Evolutionary conservation across 805 yeast genomes (phyloP), one percentile per base, ranked within the genome.

Genomic region (Yamadazyma laniorum): DNA sequence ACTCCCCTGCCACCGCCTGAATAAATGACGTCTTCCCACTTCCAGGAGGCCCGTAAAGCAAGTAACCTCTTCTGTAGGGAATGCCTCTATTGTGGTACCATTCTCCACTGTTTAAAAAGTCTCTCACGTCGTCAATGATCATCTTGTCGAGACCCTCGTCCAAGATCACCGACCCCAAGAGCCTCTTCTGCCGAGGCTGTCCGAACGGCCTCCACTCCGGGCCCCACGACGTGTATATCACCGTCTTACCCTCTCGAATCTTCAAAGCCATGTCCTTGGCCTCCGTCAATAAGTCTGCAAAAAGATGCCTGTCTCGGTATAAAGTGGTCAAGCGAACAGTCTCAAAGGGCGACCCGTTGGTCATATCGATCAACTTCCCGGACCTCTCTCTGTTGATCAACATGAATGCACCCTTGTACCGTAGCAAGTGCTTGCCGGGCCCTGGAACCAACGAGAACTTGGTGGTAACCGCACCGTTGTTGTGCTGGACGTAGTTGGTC

Each of bases 131-230:
- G 1, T 53, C 50, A 3, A 86, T 55, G 16, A 93, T 78, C 7
- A 57, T 49, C 41, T 83, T 85, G 43, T 80, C 80, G 35, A 93
- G 70, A 2, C 86, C 89, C 17, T 72, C 59, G 58, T 89, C 98
- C 37, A 93, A 66, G 18, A 93, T 80, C 12, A 93, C 99, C 6
- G 95, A 85, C 3, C 85, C 91, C 26, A 91, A 63, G 18, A 83
- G 63, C 50, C 99, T 72, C 63, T 91, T 91, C 51, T 81, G 82
- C 45, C 96, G 74, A 1, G 99, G 98, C 56, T 82, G 90, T 2
- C 99, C 99, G 67, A 93, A 93, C 4, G 95, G 95, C 53, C 98
- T 73, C 99, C 99, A 93, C 55, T 93, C 99, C 19, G 96, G 96
- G 1, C 98, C 99, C 87, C 93, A 91, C 8, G 96, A 85, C 3